Conservation (phyloP, 345 rosid species). For the Dipteronia sinensis region DNA sequence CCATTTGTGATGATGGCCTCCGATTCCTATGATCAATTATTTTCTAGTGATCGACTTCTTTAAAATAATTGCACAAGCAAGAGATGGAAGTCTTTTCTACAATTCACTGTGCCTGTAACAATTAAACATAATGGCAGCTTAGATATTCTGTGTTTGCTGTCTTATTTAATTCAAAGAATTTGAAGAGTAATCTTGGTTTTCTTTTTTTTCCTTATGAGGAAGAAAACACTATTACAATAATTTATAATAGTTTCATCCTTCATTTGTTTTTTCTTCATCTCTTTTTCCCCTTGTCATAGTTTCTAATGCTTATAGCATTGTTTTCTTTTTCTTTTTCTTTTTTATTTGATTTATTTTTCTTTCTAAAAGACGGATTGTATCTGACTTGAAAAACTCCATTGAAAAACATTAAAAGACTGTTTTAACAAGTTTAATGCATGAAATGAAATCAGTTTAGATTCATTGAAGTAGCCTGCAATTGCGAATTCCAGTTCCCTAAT, state of each 20-base stretch:
- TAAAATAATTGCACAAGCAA: background rate
- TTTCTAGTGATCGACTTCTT: background rate
- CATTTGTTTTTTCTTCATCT: background rate
- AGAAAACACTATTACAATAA: background rate
- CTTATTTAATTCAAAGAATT: background rate
- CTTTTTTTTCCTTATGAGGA: background rate
- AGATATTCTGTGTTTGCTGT: background rate
- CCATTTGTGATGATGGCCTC: background rate
- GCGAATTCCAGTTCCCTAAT: background rate
- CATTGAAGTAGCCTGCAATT: background rate
- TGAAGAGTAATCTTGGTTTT: background rate
- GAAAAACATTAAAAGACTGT: background rate
- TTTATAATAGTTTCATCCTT: background rate
- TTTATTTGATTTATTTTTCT: background rate
- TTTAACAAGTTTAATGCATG: constrained; percentile 6
- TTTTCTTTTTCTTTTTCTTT: background rate
- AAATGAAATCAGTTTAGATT: background rate
- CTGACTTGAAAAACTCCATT: background rate
- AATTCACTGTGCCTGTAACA: background rate
- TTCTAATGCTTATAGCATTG: background rate
- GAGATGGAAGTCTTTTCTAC: background rate
- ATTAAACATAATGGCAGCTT: background rate
- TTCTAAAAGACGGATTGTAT: background rate
- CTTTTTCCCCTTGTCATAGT: background rate
- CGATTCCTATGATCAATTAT: background rate